phyloP scores from a whole-genome alignment of 805 yeast species.

The Candida qinlingensis region DNA sequence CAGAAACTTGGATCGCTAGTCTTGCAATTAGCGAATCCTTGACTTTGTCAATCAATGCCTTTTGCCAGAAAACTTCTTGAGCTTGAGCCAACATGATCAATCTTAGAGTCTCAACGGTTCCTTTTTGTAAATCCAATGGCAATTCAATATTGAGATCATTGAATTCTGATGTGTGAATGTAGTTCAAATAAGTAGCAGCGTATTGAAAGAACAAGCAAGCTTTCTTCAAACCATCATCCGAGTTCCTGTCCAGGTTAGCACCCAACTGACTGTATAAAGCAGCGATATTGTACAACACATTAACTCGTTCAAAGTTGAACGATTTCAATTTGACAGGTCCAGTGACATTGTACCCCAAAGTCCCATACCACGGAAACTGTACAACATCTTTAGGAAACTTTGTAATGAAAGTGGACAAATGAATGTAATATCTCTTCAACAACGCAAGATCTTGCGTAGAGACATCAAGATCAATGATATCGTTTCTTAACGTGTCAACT shows the following conservation, averaged over 20 bases:
- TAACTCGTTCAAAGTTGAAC: slow-evolving; percentile 53
- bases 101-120: slow-evolving; percentile 46
- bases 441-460: slow-evolving; percentile 32
- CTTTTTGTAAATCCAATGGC: slow-evolving; percentile 43
- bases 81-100: slow-evolving; percentile 72
- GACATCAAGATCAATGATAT: slow-evolving; percentile 31
- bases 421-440: slow-evolving; percentile 42
- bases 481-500: slow-evolving; percentile 40
- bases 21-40: slow-evolving; percentile 60
- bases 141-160: slow-evolving; percentile 19
- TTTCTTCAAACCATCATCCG: slow-evolving; percentile 51
- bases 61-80: slow-evolving; percentile 81
- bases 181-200: slow-evolving; percentile 71
- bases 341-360: slow-evolving; percentile 50
- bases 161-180: slow-evolving; percentile 48
- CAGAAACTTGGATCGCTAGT: slow-evolving; percentile 58
- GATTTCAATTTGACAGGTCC: slow-evolving; percentile 44
- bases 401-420: slow-evolving; percentile 36
- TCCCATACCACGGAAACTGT: slow-evolving; percentile 69
- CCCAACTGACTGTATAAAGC: slow-evolving; percentile 58
- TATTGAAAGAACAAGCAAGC: slow-evolving; percentile 62
- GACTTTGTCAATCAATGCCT: slow-evolving; percentile 45
- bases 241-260: slow-evolving; percentile 34
- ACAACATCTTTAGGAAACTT: slow-evolving; percentile 64
- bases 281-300: slow-evolving; percentile 65